A percentile compares a stretch with the other conserved stretches of the same genome.
Evolutionary conservation across 805 yeast species (phyloP).

Genomic region (Wickerhamiella cacticola): DNA sequence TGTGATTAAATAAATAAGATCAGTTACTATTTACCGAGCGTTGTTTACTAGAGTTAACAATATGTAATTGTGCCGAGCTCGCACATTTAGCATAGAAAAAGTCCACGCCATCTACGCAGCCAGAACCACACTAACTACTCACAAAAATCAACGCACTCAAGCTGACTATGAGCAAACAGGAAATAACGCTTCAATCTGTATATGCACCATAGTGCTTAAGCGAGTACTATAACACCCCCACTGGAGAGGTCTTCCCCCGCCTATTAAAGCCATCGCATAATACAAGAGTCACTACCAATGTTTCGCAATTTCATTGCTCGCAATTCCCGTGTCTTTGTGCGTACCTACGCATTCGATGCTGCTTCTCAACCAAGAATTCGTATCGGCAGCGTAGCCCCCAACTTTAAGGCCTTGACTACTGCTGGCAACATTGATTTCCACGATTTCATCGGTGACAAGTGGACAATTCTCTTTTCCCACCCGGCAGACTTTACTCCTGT

Average conservation of each 20-base stretch:
- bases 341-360: constrained; percentile 18
- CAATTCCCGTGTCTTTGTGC: constrained; percentile 1
- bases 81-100: too few relatives aligned
- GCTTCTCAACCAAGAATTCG: constrained; percentile 36
- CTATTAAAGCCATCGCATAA: background rate
- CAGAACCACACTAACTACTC: background rate
- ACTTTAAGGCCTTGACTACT: constrained; percentile 74
- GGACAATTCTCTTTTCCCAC: constrained; percentile 85
- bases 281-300: background rate
- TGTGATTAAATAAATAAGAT: too few relatives aligned
- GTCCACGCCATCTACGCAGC: background rate
- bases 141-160: too few relatives aligned
- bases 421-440: constrained; percentile 77
- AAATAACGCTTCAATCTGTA: too few relatives aligned
- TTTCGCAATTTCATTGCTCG: constrained; percentile 2
- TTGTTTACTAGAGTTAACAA: too few relatives aligned
- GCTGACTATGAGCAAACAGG: too few relatives aligned
- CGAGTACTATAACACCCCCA: background rate
- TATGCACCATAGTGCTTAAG: too few relatives aligned
- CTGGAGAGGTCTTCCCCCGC: background rate
- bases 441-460: constrained; percentile 69
- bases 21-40: too few relatives aligned
- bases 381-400: constrained; percentile 79
- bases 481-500: constrained; percentile 97
- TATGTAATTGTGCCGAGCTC: too few relatives aligned